Percentiles rank a stretch among this genome's conserved stretches.
These are phyloP conservation scores for Volvox carteri DNA, from an alignment of 163 green algal species.

Conservation along the genomic window DNA sequence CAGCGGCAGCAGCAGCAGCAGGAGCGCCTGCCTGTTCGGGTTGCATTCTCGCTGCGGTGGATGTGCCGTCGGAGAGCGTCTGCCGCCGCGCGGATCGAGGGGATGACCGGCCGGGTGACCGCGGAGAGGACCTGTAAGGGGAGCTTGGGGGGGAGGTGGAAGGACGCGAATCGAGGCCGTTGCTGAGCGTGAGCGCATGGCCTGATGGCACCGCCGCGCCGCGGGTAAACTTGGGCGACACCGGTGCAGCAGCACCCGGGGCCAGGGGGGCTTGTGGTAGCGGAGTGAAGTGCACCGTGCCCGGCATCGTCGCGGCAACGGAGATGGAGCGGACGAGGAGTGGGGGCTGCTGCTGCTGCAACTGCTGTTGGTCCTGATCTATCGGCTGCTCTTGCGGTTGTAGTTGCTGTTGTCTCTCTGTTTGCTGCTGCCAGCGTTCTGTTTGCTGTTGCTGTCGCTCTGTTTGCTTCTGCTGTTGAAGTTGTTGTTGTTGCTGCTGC, in stretches of 20 bases:
- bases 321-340: background rate
- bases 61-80: background rate
- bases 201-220: too few species aligned
- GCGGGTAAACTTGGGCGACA: background rate
- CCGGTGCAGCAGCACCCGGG: background rate
- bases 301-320: background rate
- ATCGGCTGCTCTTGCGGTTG: background rate
- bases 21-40: background rate
- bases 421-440: background rate
- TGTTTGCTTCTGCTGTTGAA: background rate
- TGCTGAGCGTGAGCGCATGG: background rate
- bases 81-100: background rate
- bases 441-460: background rate
- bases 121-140: background rate
- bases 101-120: background rate
- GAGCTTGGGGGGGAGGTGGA: background rate
- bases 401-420: background rate
- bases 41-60: background rate
- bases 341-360: background rate
- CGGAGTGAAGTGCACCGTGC: slow-evolving; percentile 10
- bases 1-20: background rate
- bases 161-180: background rate
- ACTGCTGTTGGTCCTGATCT: background rate
- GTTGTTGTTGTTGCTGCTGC: background rate
- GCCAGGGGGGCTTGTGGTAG: background rate